Conservation (phyloP, 495 filamentous ascomycete genomes). For the Penicillium cataractarum region DNA sequence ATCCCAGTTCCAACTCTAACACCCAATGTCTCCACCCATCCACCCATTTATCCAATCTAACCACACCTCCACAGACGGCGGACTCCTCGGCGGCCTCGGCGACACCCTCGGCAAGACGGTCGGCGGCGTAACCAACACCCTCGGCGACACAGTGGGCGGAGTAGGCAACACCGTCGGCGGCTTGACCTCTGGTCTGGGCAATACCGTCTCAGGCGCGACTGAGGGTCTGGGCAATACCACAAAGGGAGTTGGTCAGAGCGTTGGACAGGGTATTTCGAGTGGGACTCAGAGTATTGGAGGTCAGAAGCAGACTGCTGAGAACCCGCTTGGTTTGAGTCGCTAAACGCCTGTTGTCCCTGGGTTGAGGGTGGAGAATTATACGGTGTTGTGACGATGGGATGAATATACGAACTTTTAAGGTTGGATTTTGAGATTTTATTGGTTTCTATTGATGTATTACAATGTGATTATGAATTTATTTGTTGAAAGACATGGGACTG, state of each 20-base stretch:
- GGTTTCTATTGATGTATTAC: background rate
- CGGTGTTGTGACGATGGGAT: background rate
- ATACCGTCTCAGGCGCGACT: conserved; percentile 37
- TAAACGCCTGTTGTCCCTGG: background rate
- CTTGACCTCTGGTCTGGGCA: conserved; percentile 35
- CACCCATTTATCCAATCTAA: background rate
- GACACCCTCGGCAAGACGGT: conserved; percentile 44
- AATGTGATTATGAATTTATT: background rate
- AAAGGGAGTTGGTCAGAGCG: conserved; percentile 27
- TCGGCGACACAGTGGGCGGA: conserved; percentile 37
- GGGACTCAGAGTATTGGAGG: conserved; percentile 23
- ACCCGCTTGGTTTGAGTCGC: conserved; percentile 28
- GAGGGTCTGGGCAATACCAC: conserved; percentile 41
- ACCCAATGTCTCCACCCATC: background rate
- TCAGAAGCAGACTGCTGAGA: conserved; percentile 29
- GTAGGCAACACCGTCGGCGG: conserved; percentile 42
- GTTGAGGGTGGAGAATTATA: background rate
- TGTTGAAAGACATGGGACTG: background rate
- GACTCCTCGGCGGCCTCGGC: conserved; percentile 38
- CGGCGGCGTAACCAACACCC: conserved; percentile 39
- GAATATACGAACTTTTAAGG: background rate
- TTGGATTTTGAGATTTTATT: background rate
- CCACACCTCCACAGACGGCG: conserved; percentile 12
- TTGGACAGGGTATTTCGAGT: conserved; percentile 18
- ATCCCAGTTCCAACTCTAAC: background rate